Evolutionary conservation across 2,329 filamentous ascomycete species (phyloP).

Genomic region (Cercospora berteroae): DNA sequence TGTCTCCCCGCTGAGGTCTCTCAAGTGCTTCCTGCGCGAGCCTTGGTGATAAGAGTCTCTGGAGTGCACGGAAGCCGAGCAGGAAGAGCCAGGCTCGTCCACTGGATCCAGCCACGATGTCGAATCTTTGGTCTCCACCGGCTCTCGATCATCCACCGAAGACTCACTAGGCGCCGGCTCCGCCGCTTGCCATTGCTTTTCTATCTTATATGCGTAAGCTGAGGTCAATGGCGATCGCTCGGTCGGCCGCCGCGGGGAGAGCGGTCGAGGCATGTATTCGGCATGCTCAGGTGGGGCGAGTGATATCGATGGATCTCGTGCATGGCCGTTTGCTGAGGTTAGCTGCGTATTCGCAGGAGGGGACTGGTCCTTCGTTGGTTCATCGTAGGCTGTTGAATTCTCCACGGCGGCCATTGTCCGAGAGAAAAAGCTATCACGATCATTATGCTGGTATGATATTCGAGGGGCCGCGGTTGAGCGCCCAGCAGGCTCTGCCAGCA

Average conservation of each 20-base stretch:
- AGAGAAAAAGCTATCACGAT: conserved; percentile 34
- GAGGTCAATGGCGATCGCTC: conserved; percentile 45
- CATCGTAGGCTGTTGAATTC: conserved; percentile 8
- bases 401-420: conserved; percentile 33
- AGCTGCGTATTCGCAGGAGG: conserved; percentile 15
- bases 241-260: conserved; percentile 62
- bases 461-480: conserved; percentile 47
- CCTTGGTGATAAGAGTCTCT: conserved; percentile 66
- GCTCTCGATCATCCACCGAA: conserved; percentile 12
- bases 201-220: conserved; percentile 11
- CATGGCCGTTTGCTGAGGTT: conserved; percentile 12
- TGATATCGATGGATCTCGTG: conserved; percentile 17
- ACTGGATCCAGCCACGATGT: conserved; percentile 56
- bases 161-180: conserved; percentile 6
- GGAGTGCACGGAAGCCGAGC: conserved; percentile 68
- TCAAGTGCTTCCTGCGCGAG: conserved; percentile 67
- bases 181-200: conserved; percentile 21
- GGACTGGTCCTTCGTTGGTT: background rate
- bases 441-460: conserved; percentile 28
- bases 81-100: conserved; percentile 78
- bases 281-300: conserved; percentile 38
- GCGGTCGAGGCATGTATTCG: conserved; percentile 65
- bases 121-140: conserved; percentile 29
- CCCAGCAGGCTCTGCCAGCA: background rate
- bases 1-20: conserved; percentile 66